Percentiles rank a stretch among this genome's conserved stretches.
Conservation (phyloP, 1,139 yeast species). For the Blastobotrys persicus region DNA sequence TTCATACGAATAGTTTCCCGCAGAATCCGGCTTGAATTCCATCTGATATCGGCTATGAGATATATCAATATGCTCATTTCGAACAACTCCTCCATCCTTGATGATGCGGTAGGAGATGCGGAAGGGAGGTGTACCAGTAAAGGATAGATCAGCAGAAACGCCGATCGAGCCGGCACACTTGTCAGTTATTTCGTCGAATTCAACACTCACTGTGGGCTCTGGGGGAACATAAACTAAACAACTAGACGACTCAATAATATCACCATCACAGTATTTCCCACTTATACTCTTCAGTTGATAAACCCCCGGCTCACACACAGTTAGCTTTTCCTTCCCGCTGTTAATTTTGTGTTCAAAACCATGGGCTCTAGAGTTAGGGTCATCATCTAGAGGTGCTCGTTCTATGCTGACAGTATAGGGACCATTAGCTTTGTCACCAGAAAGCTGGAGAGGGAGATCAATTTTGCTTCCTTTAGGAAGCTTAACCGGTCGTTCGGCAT, state of each 20-base stretch:
- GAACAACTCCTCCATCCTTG: constrained; percentile 30
- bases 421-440: constrained; percentile 30
- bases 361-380: constrained; percentile 8
- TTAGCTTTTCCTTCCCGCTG: constrained; percentile 19
- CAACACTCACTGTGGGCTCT: constrained; percentile 45
- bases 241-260: constrained; percentile 47
- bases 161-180: constrained; percentile 94
- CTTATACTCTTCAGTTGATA: constrained; percentile 53
- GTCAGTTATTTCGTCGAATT: constrained; percentile 59
- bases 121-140: constrained; percentile 82
- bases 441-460: constrained; percentile 27
- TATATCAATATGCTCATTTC: constrained; percentile 28
- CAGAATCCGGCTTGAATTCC: constrained; percentile 71
- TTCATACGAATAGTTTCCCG: constrained; percentile 75
- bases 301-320: constrained; percentile 57
- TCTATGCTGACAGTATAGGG: constrained; percentile 35
- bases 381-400: constrained; percentile 17
- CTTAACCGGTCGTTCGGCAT: constrained; percentile 35
- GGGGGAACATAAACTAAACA: constrained; percentile 48
- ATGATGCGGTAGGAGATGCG: constrained; percentile 58
- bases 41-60: constrained; percentile 49
- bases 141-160: constrained; percentile 60
- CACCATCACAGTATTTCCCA: constrained; percentile 66
- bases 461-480: constrained; percentile 34
- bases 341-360: constrained; percentile 18